Base-by-base conservation (phyloP, 768 basidiomycete genomes). In the Russula emetica region DNA sequence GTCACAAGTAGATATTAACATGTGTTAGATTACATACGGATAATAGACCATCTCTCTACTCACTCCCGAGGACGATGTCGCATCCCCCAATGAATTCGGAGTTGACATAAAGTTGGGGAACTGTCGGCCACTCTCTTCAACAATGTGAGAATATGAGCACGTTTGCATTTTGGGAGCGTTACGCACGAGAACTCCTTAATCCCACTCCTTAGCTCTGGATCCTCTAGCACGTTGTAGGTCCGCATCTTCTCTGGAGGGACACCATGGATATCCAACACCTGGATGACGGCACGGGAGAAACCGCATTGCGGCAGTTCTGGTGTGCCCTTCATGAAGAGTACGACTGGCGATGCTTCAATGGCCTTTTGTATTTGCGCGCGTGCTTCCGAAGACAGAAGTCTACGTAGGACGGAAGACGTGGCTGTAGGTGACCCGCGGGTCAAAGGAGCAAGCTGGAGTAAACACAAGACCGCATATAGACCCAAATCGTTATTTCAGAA, bases 181-280 rank as follows among this genome's bases (percentile, higher is more conserved):
- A 85, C 94, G 72, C 69, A 98, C 95, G 93, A 95, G 74, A 92
- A 98, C 74, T 98, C 94, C 76, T 99, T 98, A 73, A 98, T 96
- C 3, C 85, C 84, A 69, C 71, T 84, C 66, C 96, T 79, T 52
- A 99, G 78, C 74, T 98, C 92, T 28, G 78, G 72, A 73, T 98
- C 96, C 70, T 82, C 88, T 60, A 99, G 77, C 28, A 96, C 92
- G 73, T 99, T 90, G 74, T 88, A 98, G 5, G 94, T 88, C 78
- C 87, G 83, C 72, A 98, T 74, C 76, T 94, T 94, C 72, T 90
- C 87, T 1, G 76, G 66, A 0, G 88, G 83, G 0, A 98, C 92
- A 28, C 86, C 86, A 49, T 95, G 88, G 44, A 92, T 74, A 54
- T 92, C 91, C 56, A 99, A 80, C 53, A 98, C 85, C 73, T 98